phyloP scores from a whole-genome alignment of 768 basidiomycete species.

The Mycena chlorophos region DNA sequence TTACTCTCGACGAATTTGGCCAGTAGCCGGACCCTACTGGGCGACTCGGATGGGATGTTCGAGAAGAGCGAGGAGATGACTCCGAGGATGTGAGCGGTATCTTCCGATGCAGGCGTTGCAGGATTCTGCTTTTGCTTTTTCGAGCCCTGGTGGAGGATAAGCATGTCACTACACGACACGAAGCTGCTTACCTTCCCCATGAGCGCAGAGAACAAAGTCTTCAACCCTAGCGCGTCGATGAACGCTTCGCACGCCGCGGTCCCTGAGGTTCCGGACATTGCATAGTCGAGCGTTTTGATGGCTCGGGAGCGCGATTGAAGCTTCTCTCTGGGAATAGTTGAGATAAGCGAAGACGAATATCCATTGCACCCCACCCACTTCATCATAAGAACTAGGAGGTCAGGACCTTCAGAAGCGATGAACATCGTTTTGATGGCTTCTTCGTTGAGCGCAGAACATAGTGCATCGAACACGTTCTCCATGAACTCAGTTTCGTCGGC shows the following conservation, averaged over 20 bases:
- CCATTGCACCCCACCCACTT: slow-evolving; percentile 54
- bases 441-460: slow-evolving; percentile 86
- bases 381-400: slow-evolving; percentile 98
- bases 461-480: slow-evolving; percentile 91
- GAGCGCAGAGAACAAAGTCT: slow-evolving; percentile 85
- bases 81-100: slow-evolving; percentile 83
- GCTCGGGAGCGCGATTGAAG: slow-evolving; percentile 75
- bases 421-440: slow-evolving; percentile 78
- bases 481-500: slow-evolving; percentile 95
- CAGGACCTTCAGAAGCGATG: slow-evolving; percentile 88
- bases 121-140: slow-evolving; percentile 65
- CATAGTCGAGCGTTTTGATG: slow-evolving; percentile 90
- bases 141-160: slow-evolving; percentile 37
- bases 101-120: slow-evolving; percentile 65
- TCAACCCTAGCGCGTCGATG: slow-evolving; percentile 84
- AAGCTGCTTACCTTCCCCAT: slow-evolving; percentile 81
- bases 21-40: slow-evolving; percentile 75
- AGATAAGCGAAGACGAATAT: neutral
- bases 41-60: slow-evolving; percentile 83
- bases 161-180: neutral
- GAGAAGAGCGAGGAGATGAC: slow-evolving; percentile 86
- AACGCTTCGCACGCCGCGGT: slow-evolving; percentile 77
- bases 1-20: slow-evolving; percentile 91
- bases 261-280: slow-evolving; percentile 77
- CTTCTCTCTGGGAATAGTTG: slow-evolving; percentile 61